Base-by-base conservation (phyloP, 192 early-diverging fungal genomes). In the Coemansia reversa region DNA sequence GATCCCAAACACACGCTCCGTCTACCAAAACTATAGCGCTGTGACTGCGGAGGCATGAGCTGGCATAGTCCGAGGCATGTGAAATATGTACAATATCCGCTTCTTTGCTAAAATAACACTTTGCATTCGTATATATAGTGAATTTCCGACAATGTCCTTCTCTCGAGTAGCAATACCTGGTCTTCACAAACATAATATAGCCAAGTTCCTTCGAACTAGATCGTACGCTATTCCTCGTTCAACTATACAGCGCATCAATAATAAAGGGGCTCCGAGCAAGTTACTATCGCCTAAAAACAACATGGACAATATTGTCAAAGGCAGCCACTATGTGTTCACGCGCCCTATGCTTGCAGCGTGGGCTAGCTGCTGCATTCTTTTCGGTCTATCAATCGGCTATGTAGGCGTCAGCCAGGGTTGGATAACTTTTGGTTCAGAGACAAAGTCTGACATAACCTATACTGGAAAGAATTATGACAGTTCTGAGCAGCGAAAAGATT, bases 271-370 rank as follows among this genome's bases (percentile, higher is more conserved):
- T 5, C 18, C 23, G 50, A 35, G 14, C 55, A 65, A 48, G 47
- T 22, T 16, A 4, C 33, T 16, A 3, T 7, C 18, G 23, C 30
- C 50, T 45, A 39, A 18, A 5, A 55, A 1, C 11, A 63, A 42
- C 11, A 66, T 72, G 59, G 47, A 47, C 32, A 55, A 24, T 45
- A 28, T 52, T 18, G 16, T 29, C 23, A n/a, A 65, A 22, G 57
- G 56, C 58, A 51, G 47, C 20, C 55, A 59, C 35, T 75, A 69
- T 35, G 60, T 75, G 29, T 81, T 81, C 42, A 69, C 73, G 6
- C 60, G 55, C n/a, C 60, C 73, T 8, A 81, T 75, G 78, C 78
- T 81, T 5, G 78, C 69, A 7, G 56, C 70, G 23, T 81, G 78
- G 78, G 78, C 78, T 3, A 61, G 62, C 55, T 75, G 78, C 60